These are phyloP conservation scores for Talaromyces rugulosus DNA, from an alignment of 2,329 filamentous ascomycete genomes.

Conservation along the genomic window DNA sequence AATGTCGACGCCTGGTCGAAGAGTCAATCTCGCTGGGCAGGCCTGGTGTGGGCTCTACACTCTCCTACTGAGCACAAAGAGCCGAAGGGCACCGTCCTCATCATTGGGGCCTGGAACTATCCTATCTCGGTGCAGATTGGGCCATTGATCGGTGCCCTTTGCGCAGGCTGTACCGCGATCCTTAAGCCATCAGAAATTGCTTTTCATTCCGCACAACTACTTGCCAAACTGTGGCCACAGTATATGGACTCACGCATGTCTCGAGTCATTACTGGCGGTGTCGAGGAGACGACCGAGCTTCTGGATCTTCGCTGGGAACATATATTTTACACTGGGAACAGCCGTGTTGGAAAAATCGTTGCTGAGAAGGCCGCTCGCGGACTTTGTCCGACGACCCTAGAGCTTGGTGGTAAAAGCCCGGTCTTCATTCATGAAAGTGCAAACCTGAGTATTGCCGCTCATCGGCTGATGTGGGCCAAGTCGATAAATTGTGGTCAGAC, in stretches of 20 bases:
- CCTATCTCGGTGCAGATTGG: slow-evolving; percentile 37
- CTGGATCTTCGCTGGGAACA: slow-evolving; percentile 39
- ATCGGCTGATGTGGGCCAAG: slow-evolving; percentile 42
- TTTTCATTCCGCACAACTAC: slow-evolving; percentile 27
- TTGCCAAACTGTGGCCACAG: slow-evolving; percentile 37
- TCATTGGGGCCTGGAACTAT: slow-evolving; percentile 48
- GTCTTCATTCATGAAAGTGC: slow-evolving; percentile 41
- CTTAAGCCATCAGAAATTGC: slow-evolving; percentile 47
- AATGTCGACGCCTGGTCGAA: slow-evolving; percentile 39
- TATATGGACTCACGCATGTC: slow-evolving; percentile 42
- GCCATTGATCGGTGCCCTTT: slow-evolving; percentile 43
- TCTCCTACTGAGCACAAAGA: slow-evolving; percentile 36
- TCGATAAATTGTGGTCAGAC: slow-evolving; percentile 42
- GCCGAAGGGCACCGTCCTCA: slow-evolving; percentile 41
- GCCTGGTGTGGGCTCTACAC: slow-evolving; percentile 25
- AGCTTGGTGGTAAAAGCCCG: slow-evolving; percentile 45
- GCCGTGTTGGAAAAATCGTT: slow-evolving; percentile 35
- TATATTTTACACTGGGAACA: slow-evolving; percentile 46
- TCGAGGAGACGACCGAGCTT: slow-evolving; percentile 34
- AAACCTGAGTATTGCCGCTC: slow-evolving; percentile 41
- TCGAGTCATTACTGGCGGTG: slow-evolving; percentile 31
- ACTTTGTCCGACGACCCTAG: slow-evolving; percentile 42
- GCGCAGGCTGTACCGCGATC: slow-evolving; percentile 39
- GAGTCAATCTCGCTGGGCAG: slow-evolving; percentile 27
- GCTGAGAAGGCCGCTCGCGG: slow-evolving; percentile 40